Conservation (phyloP, 805 yeast genomes). For the Teunomyces kruisii region DNA sequence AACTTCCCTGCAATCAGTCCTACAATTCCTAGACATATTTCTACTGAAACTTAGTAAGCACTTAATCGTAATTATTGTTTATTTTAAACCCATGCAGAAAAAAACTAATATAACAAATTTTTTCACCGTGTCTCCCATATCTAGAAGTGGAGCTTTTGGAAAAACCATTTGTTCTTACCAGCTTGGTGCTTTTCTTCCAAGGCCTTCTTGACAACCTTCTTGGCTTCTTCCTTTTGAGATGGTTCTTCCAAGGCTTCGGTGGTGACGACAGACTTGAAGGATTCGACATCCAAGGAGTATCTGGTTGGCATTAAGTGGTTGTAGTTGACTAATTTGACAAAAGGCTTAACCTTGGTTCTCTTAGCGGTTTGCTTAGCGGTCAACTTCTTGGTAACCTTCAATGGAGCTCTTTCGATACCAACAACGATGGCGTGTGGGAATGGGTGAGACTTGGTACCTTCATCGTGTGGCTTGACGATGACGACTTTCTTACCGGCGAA, state of each 20-base stretch:
- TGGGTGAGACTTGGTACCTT: constrained; percentile 97
- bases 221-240: constrained; percentile 97
- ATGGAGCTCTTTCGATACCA: constrained; percentile 98
- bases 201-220: constrained; percentile 98
- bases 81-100: constrained; percentile 27
- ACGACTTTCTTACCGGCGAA: constrained; percentile 99
- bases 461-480: constrained; percentile 96
- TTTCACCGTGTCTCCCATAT: constrained; percentile 12
- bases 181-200: constrained; percentile 99
- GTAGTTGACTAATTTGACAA: constrained; percentile 98
- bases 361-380: constrained; percentile 95
- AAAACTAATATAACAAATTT: constrained; percentile 21
- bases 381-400: constrained; percentile 92
- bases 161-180: constrained; percentile 99
- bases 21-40: too few relatives aligned
- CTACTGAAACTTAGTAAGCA: not conserved
- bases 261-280: constrained; percentile 87
- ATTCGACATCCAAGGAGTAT: constrained; percentile 96
- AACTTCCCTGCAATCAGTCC: too few relatives aligned
- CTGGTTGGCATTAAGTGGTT: constrained; percentile 99
- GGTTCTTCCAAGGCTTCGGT: constrained; percentile 96
- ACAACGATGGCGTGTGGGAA: constrained; percentile 99
- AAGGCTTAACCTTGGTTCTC: constrained; percentile 98
- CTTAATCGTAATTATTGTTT: constrained; percentile 24
- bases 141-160: constrained; percentile 95